Evolutionary conservation across 1,284 basidiomycete genomes (phyloP).

Genomic region (Microbotryum saponariae): DNA sequence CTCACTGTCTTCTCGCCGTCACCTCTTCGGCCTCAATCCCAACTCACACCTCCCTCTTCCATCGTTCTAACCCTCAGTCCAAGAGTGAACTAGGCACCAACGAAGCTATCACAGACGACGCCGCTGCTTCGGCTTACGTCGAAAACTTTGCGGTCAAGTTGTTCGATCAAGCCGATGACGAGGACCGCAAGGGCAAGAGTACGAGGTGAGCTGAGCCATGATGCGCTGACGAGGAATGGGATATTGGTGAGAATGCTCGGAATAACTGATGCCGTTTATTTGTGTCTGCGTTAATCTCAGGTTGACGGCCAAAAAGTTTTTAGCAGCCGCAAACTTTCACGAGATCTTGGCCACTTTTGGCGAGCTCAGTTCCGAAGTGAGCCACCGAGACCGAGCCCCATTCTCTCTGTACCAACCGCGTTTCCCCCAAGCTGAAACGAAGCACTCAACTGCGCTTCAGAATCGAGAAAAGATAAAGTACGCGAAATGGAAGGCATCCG

Average conservation of each 20-base stretch:
- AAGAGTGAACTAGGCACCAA: conserved; percentile 65
- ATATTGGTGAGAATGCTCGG: no score
- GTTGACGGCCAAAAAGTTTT: conserved; percentile 75
- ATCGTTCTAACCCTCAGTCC: conserved; percentile 44
- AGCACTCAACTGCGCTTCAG: conserved; percentile 41
- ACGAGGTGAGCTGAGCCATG: conserved; percentile 55
- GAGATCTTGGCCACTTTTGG: conserved; percentile 73
- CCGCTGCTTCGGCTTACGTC: conserved; percentile 74
- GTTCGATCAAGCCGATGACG: conserved; percentile 81
- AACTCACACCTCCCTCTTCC: background rate
- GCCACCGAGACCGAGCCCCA: conserved; percentile 6
- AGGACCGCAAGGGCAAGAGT: conserved; percentile 68
- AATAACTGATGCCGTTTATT: no score
- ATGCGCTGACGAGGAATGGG: background rate
- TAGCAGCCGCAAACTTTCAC: conserved; percentile 78
- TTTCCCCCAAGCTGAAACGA: conserved; percentile 40
- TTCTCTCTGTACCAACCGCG: background rate
- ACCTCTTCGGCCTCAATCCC: background rate
- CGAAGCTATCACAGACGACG: conserved; percentile 76
- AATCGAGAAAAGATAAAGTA: conserved; percentile 72
- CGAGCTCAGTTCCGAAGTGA: conserved; percentile 38
- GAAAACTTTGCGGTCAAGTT: conserved; percentile 90
- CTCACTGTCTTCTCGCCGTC: background rate
- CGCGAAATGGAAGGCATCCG: conserved; percentile 85
- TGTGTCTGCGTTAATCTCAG: conserved; percentile 41